Conservation (phyloP, 192 early-diverging fungal species). For the Phycomyces blakesleeanus region DNA sequence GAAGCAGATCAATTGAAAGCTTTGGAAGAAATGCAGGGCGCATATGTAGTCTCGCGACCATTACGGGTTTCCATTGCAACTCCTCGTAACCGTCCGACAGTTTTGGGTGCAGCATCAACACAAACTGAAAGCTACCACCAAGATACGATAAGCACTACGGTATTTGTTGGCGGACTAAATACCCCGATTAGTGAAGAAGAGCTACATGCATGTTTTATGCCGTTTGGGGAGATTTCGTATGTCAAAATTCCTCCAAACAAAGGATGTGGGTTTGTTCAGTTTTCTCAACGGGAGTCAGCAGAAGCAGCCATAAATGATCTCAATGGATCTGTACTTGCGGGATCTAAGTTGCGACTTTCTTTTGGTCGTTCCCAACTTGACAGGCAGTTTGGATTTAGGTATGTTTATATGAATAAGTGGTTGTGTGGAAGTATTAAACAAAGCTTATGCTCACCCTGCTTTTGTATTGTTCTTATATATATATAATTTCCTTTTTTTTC, state of each 20-base stretch:
- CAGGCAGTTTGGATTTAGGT: not conserved
- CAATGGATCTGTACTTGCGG: constrained; percentile 11
- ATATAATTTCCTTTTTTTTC: no score
- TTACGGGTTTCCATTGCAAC: constrained; percentile 8
- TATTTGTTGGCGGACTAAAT: constrained; percentile 15
- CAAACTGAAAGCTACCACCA: not conserved
- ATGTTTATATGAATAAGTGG: no score
- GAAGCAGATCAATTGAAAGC: constrained; percentile 8
- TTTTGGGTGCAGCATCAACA: no score
- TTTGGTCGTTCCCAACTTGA: constrained; percentile 17
- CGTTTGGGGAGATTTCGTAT: constrained; percentile 9
- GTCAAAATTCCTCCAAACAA: constrained; percentile 16
- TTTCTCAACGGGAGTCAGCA: not conserved
- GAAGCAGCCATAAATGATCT: constrained; percentile 12
- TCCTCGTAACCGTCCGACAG: constrained; percentile 1
- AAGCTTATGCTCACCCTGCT: no score
- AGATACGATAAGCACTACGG: constrained; percentile 11
- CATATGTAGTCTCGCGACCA: constrained; percentile 12
- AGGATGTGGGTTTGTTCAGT: constrained; percentile 14
- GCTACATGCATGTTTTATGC: constrained; percentile 9
- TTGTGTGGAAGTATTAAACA: no score
- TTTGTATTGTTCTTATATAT: no score
- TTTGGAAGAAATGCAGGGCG: constrained; percentile 15
- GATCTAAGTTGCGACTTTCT: constrained; percentile 14
- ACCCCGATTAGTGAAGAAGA: constrained; percentile 15